A percentile compares a stretch with the other conserved stretches of the same genome.
Evolutionary conservation across 1,139 yeast species (phyloP).

Genomic region (Wickerhamiella infanticola): DNA sequence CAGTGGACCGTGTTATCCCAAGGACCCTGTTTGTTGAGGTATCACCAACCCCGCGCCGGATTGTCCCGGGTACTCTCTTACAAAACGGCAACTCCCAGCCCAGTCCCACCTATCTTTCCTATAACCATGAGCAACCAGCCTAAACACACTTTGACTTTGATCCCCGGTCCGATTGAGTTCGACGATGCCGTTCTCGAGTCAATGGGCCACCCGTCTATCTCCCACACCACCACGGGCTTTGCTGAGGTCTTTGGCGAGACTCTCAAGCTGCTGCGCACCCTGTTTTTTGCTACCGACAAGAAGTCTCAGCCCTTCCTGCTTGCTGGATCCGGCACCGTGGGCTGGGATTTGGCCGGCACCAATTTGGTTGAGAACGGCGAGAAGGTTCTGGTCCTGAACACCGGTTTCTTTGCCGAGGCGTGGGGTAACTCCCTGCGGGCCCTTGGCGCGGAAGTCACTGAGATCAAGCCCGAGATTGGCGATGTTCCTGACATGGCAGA

Average conservation of each 20-base stretch:
- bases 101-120: not conserved
- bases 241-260: slow-evolving; percentile 56
- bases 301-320: slow-evolving; percentile 63
- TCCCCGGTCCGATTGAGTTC: slow-evolving; percentile 91
- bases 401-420: slow-evolving; percentile 85
- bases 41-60: too few relatives aligned
- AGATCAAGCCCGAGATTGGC: slow-evolving; percentile 51
- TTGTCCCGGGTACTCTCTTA: too few relatives aligned
- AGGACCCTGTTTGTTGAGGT: too few relatives aligned
- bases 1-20: too few relatives aligned
- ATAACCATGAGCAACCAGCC: slow-evolving; percentile 1
- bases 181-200: slow-evolving; percentile 69
- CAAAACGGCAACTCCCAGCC: not conserved
- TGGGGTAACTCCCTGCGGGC: slow-evolving; percentile 66
- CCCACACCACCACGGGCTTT: slow-evolving; percentile 87
- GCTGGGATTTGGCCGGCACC: slow-evolving; percentile 84
- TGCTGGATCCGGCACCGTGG: slow-evolving; percentile 87
- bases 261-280: slow-evolving; percentile 48
- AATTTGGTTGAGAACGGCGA: slow-evolving; percentile 49
- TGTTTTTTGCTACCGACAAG: slow-evolving; percentile 56
- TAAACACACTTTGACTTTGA: slow-evolving; percentile 44
- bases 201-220: slow-evolving; percentile 71
- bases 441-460: slow-evolving; percentile 60
- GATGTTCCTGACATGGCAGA: slow-evolving; percentile 45
- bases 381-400: slow-evolving; percentile 63